Evolutionary conservation across 108 stramenopile species (phyloP).

Genomic region (Cyclotella kingstonii): DNA sequence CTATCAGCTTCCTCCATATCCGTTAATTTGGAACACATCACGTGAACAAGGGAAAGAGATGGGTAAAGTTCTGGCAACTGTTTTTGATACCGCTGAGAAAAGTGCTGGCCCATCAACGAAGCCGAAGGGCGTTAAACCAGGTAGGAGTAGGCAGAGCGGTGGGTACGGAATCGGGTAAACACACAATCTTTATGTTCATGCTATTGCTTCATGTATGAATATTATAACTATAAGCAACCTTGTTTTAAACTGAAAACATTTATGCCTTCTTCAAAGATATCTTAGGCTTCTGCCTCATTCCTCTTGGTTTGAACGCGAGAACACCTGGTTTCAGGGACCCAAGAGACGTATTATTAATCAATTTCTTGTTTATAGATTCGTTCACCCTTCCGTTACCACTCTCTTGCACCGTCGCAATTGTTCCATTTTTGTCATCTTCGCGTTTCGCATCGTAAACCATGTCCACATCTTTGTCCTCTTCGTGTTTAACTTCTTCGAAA

Average conservation of each 20-base stretch:
- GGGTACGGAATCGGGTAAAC: slow-evolving; percentile 81
- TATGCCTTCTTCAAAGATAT: slow-evolving; percentile 18
- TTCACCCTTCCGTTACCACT: not conserved
- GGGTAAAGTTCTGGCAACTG: slow-evolving; percentile 58
- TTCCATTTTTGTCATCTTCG: not conserved
- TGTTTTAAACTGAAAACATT: no score
- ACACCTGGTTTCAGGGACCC: slow-evolving; percentile 30
- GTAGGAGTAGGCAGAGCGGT: slow-evolving; percentile 71
- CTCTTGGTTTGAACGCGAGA: slow-evolving; percentile 43
- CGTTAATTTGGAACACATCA: slow-evolving; percentile 51
- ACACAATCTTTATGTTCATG: not conserved
- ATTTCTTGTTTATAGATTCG: not conserved
- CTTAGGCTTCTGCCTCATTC: slow-evolving; percentile 30
- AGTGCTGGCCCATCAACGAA: slow-evolving; percentile 52
- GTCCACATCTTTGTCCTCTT: slow-evolving; percentile 10
- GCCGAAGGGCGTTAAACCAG: slow-evolving; percentile 69
- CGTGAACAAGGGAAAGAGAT: slow-evolving; percentile 68
- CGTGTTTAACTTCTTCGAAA: slow-evolving; percentile 31
- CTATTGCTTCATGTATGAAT: not conserved
- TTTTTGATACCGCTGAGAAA: slow-evolving; percentile 55
- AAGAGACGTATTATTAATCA: slow-evolving; percentile 14
- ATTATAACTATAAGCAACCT: no score
- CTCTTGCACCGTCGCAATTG: not conserved
- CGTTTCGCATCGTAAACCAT: slow-evolving; percentile 16
- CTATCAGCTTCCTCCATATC: slow-evolving; percentile 70